Conservation (phyloP, 441 rosid genomes). For the Euphorbia corollata region DNA sequence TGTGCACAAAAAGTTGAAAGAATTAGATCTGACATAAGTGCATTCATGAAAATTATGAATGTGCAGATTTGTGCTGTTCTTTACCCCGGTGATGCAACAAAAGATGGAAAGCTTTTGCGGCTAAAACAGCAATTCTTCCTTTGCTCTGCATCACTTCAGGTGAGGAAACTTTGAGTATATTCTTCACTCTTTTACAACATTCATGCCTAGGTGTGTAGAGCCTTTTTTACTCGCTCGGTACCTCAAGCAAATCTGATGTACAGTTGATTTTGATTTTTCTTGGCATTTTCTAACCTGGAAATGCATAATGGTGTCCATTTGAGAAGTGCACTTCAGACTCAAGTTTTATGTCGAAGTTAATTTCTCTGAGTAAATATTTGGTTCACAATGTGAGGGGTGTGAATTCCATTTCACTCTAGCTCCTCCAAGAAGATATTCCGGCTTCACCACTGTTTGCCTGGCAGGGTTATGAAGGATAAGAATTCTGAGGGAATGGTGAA, state of each 20-base stretch:
- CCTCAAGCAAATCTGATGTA: neutral
- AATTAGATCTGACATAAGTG: constrained; percentile 16
- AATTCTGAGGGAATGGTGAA: neutral
- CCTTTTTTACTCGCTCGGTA: neutral
- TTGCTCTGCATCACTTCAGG: constrained; percentile 99
- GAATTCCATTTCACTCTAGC: too few species aligned
- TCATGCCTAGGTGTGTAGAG: neutral
- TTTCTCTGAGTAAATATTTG: neutral
- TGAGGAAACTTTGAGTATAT: constrained; percentile 25
- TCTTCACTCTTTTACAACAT: constrained; percentile 15
- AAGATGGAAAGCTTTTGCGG: constrained; percentile 85
- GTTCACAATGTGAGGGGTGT: neutral
- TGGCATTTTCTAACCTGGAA: neutral
- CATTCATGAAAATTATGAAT: constrained; percentile 11
- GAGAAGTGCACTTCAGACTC: neutral
- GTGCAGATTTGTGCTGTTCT: constrained; percentile 90
- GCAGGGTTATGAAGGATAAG: neutral
- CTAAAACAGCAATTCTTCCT: constrained; percentile 96
- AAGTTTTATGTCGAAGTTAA: neutral
- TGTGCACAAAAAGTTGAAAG: neutral
- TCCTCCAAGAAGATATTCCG: too few species aligned
- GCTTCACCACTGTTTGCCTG: neutral
- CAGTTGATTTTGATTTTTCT: neutral
- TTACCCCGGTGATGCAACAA: constrained; percentile 98
- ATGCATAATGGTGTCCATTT: neutral